A percentile compares a stretch with the other conserved stretches of the same genome.
These are phyloP conservation scores for Neonectria magnoliae DNA, from an alignment of 2,329 filamentous ascomycete species.

Conservation along the genomic window DNA sequence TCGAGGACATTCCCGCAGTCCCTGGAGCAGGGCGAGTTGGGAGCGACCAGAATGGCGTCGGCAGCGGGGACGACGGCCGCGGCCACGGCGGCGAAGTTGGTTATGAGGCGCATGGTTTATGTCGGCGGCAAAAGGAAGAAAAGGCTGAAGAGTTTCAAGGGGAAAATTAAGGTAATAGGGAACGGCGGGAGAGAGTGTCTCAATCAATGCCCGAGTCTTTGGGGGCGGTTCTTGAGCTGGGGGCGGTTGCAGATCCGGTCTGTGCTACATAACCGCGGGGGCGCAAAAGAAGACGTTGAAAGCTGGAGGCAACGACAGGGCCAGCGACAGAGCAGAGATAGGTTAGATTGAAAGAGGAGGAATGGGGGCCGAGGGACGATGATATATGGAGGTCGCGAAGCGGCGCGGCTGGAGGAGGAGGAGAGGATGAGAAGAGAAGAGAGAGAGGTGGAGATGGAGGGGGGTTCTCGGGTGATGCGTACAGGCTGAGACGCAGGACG, in stretches of 20 bases:
- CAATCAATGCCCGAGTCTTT: not conserved
- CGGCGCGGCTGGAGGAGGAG: not conserved
- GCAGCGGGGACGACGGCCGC: slow-evolving; percentile 29
- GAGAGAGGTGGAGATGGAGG: not conserved
- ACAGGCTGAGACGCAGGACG: not conserved
- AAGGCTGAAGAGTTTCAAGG: not conserved
- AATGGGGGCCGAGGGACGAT: slow-evolving; percentile 2
- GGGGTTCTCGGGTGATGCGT: slow-evolving; percentile 12
- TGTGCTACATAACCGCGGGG: slow-evolving; percentile 6
- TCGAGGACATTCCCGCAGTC: slow-evolving; percentile 65
- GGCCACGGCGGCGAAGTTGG: slow-evolving; percentile 29
- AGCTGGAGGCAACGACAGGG: not conserved
- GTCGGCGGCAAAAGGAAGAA: not conserved
- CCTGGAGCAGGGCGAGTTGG: slow-evolving; percentile 59
- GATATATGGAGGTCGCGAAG: slow-evolving; percentile 10
- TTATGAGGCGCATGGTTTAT: slow-evolving; percentile 17
- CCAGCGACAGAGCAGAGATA: not conserved
- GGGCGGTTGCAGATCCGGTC: not conserved
- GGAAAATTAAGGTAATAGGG: not conserved
- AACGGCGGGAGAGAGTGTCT: not conserved
- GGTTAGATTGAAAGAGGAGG: not conserved
- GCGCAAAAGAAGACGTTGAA: not conserved
- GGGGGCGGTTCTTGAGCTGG: not conserved
- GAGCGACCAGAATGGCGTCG: slow-evolving; percentile 54
- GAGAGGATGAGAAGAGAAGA: too few species aligned